A percentile compares a stretch with the other conserved stretches of the same genome.
Conservation (phyloP, 2,329 filamentous ascomycete genomes). For the Fusarium hainanense region DNA sequence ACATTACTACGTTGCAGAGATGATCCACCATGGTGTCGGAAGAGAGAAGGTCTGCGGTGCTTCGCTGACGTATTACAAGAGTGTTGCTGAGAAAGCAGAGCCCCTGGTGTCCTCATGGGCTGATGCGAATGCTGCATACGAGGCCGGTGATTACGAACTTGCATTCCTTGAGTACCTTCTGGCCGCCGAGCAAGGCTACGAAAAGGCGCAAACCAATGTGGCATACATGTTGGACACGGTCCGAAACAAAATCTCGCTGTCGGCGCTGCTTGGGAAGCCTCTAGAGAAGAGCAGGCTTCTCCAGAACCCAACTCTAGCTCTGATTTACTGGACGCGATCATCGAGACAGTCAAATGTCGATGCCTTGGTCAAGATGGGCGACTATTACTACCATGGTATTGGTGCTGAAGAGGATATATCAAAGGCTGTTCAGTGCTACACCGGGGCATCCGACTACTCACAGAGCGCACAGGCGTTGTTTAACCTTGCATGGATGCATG, state of each 20-base stretch:
- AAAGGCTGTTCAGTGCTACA: slow-evolving; percentile 93
- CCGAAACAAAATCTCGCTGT: slow-evolving; percentile 59
- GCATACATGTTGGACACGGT: slow-evolving; percentile 85
- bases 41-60: slow-evolving; percentile 81
- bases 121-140: slow-evolving; percentile 86
- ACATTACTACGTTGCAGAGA: slow-evolving; percentile 91
- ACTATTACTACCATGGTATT: slow-evolving; percentile 90
- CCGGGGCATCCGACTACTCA: slow-evolving; percentile 88
- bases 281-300: slow-evolving; percentile 53
- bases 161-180: slow-evolving; percentile 86
- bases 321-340: slow-evolving; percentile 95
- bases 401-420: slow-evolving; percentile 78
- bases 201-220: slow-evolving; percentile 89
- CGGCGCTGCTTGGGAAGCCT: slow-evolving; percentile 61
- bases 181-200: slow-evolving; percentile 92
- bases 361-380: slow-evolving; percentile 96
- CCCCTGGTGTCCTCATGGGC: slow-evolving; percentile 79
- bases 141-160: slow-evolving; percentile 79
- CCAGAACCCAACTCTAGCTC: slow-evolving; percentile 70
- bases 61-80: slow-evolving; percentile 85
- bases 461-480: slow-evolving; percentile 95
- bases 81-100: slow-evolving; percentile 79
- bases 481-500: slow-evolving; percentile 99
- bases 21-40: slow-evolving; percentile 83
- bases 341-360: slow-evolving; percentile 94